phyloP scores from a whole-genome alignment of 306 rosid species.

The Carpinus fangiana region DNA sequence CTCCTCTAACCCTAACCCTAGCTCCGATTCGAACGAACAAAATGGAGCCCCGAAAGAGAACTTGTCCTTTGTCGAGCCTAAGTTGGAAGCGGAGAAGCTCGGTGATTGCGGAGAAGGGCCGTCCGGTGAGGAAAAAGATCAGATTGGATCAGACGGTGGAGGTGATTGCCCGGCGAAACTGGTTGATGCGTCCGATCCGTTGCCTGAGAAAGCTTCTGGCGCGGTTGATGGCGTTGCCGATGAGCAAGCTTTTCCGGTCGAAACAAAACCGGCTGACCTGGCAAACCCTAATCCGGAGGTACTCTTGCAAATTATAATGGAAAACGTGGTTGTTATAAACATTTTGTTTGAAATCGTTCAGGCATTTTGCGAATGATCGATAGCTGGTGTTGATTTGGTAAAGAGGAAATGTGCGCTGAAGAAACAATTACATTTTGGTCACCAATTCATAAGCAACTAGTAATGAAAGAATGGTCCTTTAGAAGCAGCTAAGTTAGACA shows the following conservation, averaged over 20 bases:
- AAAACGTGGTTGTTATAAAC: not conserved
- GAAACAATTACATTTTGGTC: not conserved
- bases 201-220: conserved; percentile 35
- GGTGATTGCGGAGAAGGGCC: conserved; percentile 50
- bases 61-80: conserved; percentile 12
- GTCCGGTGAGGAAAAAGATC: conserved; percentile 33
- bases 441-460: not conserved
- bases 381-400: not conserved
- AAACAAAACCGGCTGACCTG: conserved; percentile 31
- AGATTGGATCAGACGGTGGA: conserved; percentile 22
- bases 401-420: not conserved
- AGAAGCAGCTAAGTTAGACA: no score
- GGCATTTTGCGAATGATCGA: not conserved
- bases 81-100: conserved; percentile 24
- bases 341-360: not conserved
- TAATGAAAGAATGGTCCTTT: not conserved
- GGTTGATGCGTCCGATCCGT: conserved; percentile 33
- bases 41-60: conserved; percentile 20
- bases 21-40: conserved; percentile 7
- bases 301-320: not conserved
- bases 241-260: conserved; percentile 21
- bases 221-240: conserved; percentile 32
- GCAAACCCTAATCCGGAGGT: conserved; percentile 49
- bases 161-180: conserved; percentile 34
- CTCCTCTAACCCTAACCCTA: conserved; percentile 29